Percentiles rank a stretch among this genome's conserved stretches.
phyloP scores from a whole-genome alignment of 768 basidiomycete species.

The Pisolithus marmoratus region DNA sequence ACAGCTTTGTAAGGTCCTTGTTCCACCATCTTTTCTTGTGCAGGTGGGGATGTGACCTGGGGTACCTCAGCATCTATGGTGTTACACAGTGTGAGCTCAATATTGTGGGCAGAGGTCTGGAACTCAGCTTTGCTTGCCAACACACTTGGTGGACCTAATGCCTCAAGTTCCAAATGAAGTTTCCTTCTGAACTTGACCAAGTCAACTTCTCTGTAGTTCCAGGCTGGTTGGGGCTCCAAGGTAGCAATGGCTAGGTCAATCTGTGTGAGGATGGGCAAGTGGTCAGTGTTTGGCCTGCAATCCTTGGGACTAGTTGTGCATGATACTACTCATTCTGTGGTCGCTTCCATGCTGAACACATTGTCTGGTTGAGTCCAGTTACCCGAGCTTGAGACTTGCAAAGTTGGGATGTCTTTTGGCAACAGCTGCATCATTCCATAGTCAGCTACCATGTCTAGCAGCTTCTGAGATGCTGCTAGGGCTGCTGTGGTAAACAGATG shows the following conservation, averaged over 20 bases:
- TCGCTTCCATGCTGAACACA: conserved; percentile 4
- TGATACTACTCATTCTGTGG: fast-evolving
- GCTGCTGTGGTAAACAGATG: conserved; percentile 17
- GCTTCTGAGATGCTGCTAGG: conserved; percentile 13
- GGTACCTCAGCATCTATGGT: conserved; percentile 18
- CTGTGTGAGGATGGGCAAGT: conserved; percentile 6
- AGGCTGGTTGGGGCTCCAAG: neutral
- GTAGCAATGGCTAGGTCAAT: neutral
- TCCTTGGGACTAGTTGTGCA: neutral
- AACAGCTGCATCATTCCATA: conserved; percentile 32
- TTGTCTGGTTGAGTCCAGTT: conserved; percentile 19
- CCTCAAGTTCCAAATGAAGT: neutral
- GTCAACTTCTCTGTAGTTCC: conserved; percentile 4
- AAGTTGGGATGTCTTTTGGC: conserved; percentile 28
- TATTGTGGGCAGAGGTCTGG: neutral
- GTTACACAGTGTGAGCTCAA: conserved; percentile 1
- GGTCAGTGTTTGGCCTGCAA: conserved; percentile 1
- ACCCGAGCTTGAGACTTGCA: conserved; percentile 21
- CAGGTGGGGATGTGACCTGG: conserved; percentile 7
- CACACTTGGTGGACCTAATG: neutral
- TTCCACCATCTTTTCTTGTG: conserved; percentile 32
- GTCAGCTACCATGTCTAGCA: conserved; percentile 22
- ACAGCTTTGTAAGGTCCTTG: conserved; percentile 18
- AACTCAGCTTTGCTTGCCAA: conserved; percentile 6
- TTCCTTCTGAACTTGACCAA: conserved; percentile 5